These are phyloP conservation scores for Backusella sp. DNA, from an alignment of 192 early-diverging fungal genomes.

Conservation along the genomic window DNA sequence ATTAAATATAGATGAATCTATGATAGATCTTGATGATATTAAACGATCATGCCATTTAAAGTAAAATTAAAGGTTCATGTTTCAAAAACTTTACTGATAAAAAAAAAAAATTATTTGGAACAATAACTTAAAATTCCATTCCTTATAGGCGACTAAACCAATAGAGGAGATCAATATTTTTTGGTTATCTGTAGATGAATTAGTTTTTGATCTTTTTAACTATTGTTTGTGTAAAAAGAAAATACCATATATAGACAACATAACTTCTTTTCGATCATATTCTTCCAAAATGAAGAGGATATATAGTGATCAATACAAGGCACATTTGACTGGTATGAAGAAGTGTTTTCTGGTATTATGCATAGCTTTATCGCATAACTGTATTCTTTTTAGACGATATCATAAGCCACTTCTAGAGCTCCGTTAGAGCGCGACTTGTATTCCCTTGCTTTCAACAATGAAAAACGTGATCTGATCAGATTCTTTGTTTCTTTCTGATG, in stretches of 20 bases:
- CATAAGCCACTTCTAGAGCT: neutral
- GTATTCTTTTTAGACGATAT: neutral
- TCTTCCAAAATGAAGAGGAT: neutral
- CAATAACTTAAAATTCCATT: neutral
- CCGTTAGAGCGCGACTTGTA: neutral
- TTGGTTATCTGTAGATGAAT: neutral
- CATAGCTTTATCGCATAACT: neutral
- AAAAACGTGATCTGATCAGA: neutral
- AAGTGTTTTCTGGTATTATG: neutral
- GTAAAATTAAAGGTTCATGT: neutral
- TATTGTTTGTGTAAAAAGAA: neutral
- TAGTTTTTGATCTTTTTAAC: neutral
- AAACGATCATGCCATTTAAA: neutral
- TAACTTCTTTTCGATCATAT: neutral
- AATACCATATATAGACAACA: neutral
- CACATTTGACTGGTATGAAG: neutral
- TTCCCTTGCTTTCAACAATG: neutral
- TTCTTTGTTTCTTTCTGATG: neutral
- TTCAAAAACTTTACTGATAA: no score
- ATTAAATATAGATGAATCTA: neutral
- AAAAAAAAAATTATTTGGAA: neutral
- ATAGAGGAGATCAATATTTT: neutral
- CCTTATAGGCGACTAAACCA: neutral
- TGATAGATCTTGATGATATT: neutral
- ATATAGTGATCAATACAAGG: neutral